phyloP scores from a whole-genome alignment of 2,329 filamentous ascomycete genomes.

The Fusarium subglutinans region DNA sequence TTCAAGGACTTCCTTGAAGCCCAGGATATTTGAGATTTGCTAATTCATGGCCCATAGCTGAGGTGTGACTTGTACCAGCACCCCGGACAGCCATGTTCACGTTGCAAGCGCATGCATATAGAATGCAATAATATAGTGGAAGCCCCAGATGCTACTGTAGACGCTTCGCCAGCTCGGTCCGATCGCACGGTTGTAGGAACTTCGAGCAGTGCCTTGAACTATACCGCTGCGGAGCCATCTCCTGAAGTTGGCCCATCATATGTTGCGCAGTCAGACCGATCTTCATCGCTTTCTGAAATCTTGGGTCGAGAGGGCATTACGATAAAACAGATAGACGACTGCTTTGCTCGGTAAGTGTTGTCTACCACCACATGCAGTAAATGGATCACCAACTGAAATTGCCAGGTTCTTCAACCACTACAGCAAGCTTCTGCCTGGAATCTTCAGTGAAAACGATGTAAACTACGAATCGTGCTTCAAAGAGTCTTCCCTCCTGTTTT shows the following conservation, averaged over 20 bases:
- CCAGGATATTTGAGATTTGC: background rate
- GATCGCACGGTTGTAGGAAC: background rate
- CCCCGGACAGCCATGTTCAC: background rate
- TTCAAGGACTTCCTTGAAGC: background rate
- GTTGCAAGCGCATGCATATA: background rate
- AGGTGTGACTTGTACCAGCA: background rate
- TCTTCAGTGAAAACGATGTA: background rate
- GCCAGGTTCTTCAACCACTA: background rate
- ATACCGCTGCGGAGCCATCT: background rate
- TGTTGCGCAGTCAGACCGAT: background rate
- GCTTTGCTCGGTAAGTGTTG: background rate
- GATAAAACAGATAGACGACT: background rate
- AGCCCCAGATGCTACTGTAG: background rate
- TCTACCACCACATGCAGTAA: background rate
- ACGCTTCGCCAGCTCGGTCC: background rate
- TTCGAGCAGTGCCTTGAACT: background rate
- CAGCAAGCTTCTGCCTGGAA: background rate
- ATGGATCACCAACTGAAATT: background rate
- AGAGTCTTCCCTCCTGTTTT: background rate
- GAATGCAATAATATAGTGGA: background rate
- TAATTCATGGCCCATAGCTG: background rate
- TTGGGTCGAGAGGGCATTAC: background rate
- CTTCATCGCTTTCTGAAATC: background rate
- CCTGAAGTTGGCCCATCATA: background rate
- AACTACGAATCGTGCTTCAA: background rate